Evolutionary conservation across 1,139 yeast genomes (phyloP).

Genomic region (Saccharomyces uvarum): DNA sequence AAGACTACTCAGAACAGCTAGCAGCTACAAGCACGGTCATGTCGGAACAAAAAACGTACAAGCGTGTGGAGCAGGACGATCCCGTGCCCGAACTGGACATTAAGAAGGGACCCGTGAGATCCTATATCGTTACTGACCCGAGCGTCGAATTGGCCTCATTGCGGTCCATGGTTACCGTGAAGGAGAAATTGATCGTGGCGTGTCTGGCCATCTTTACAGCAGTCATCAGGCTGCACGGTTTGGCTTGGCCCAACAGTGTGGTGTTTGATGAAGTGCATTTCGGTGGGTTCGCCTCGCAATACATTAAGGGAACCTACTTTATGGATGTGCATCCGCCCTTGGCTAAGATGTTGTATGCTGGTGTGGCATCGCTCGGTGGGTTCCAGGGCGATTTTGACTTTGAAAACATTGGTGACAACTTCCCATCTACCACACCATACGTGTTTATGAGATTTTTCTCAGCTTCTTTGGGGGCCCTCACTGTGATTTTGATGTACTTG

Average conservation of each 20-base stretch:
- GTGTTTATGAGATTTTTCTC: conserved; percentile 81
- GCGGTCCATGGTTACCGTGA: conserved; percentile 32
- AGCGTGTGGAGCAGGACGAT: conserved; percentile 27
- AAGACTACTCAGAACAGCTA: neutral
- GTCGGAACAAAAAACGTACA: neutral
- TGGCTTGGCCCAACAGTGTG: conserved; percentile 66
- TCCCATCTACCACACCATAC: conserved; percentile 59
- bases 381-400: conserved; percentile 71
- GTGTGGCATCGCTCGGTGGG: conserved; percentile 64
- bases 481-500: conserved; percentile 66
- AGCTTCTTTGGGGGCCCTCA: conserved; percentile 72
- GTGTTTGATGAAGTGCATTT: conserved; percentile 91
- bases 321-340: conserved; percentile 95
- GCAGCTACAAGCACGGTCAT: conserved; percentile 2
- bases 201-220: conserved; percentile 48
- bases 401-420: conserved; percentile 59
- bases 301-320: conserved; percentile 64
- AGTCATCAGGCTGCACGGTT: conserved; percentile 50
- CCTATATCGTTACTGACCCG: conserved; percentile 39
- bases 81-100: conserved; percentile 39
- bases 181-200: conserved; percentile 40
- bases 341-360: conserved; percentile 82
- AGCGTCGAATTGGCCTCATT: conserved; percentile 33
- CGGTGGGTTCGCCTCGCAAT: conserved; percentile 72
- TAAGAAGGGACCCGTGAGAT: conserved; percentile 37